phyloP scores from a whole-genome alignment of 352 stramenopile species.

The Phytophthora podocarpi region DNA sequence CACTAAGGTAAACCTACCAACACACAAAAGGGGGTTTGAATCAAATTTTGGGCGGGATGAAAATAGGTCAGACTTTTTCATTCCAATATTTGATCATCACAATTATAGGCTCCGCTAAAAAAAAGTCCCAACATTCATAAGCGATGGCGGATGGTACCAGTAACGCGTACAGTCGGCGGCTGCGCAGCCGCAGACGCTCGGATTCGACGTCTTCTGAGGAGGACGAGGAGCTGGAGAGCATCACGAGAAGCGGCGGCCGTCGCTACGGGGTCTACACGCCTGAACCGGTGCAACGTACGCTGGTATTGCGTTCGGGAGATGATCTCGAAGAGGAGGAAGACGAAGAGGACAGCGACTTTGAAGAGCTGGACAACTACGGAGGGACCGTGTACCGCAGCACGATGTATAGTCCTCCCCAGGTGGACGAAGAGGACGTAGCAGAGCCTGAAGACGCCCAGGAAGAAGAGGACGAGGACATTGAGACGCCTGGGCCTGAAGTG shows the following conservation, averaged over 20 bases:
- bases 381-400: conserved; percentile 32
- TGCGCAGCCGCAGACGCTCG: conserved; percentile 24
- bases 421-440: conserved; percentile 32
- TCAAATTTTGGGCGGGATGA: conserved; percentile 12
- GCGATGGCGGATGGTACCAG: conserved; percentile 24
- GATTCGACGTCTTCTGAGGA: conserved; percentile 30
- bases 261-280: conserved; percentile 46
- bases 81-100: neutral
- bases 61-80: conserved; percentile 4
- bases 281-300: conserved; percentile 62
- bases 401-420: conserved; percentile 19
- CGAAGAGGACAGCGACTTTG: conserved; percentile 44
- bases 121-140: too few relatives aligned
- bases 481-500: conserved; percentile 10
- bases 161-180: conserved; percentile 33
- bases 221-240: conserved; percentile 11
- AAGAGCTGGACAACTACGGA: conserved; percentile 43
- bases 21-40: conserved; percentile 15
- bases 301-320: conserved; percentile 47
- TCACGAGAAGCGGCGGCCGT: conserved; percentile 1
- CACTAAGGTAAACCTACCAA: too few relatives aligned
- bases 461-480: conserved; percentile 33
- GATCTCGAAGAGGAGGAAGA: conserved; percentile 54
- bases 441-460: conserved; percentile 35
- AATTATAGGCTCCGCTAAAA: conserved; percentile 15